phyloP scores from a whole-genome alignment of 345 rosid genomes.

The Brassica carinata region DNA sequence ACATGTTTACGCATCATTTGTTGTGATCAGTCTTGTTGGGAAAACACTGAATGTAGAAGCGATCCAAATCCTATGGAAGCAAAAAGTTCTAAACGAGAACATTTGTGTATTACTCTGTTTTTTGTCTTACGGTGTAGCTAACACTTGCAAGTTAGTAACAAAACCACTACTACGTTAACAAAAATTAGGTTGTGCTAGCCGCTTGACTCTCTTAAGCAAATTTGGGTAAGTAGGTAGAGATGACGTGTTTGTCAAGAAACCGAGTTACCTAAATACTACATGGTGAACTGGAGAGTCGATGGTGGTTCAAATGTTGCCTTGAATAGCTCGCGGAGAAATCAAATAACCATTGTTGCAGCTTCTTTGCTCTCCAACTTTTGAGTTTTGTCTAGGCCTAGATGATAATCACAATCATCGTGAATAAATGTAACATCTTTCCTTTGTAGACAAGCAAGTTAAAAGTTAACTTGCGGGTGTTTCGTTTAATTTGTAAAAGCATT shows the following conservation, averaged over 20 bases:
- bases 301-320: too few relatives aligned
- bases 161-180: not conserved
- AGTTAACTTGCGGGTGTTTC: too few relatives aligned
- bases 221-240: not conserved
- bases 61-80: too few relatives aligned
- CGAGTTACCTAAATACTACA: not conserved
- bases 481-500: too few relatives aligned
- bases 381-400: not conserved
- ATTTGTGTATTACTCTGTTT: not conserved
- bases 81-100: too few relatives aligned
- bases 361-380: not conserved
- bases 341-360: not conserved
- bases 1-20: too few relatives aligned
- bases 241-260: not conserved
- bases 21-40: too few relatives aligned
- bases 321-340: not conserved
- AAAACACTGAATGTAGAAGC: too few relatives aligned
- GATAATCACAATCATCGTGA: not conserved
- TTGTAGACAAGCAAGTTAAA: not conserved
- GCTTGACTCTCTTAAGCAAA: not conserved
- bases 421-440: not conserved
- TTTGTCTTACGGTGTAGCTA: conserved; percentile 10
- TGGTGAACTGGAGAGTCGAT: not conserved
- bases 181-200: not conserved
- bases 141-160: conserved; percentile 10